phyloP scores from a whole-genome alignment of 2,329 filamentous ascomycete genomes.

The Trichoderma arundinaceum region DNA sequence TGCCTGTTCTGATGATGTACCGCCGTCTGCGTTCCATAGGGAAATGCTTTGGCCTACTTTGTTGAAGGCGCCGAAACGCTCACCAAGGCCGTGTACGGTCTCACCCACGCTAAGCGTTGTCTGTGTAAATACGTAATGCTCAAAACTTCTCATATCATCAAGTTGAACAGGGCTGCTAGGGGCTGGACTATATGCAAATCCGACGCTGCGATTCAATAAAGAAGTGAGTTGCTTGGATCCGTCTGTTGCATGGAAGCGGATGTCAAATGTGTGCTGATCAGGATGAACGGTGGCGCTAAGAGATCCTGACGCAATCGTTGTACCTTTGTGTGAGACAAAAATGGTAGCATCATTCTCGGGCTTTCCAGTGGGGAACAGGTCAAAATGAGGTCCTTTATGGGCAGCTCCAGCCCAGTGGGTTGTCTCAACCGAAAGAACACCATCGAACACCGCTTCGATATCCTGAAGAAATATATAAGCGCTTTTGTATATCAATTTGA shows the following conservation, averaged over 20 bases:
- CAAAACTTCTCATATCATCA: slow-evolving; percentile 50
- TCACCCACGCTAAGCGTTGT: slow-evolving; percentile 64
- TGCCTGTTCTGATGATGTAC: slow-evolving; percentile 71
- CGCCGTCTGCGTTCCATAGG: slow-evolving; percentile 68
- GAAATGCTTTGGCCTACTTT: slow-evolving; percentile 74
- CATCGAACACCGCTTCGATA: slow-evolving; percentile 47
- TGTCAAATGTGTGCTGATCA: slow-evolving; percentile 47
- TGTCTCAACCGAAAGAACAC: slow-evolving; percentile 49
- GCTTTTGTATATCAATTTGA: background rate
- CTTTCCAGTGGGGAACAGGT: slow-evolving; percentile 47
- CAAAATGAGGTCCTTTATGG: slow-evolving; percentile 47
- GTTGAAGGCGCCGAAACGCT: slow-evolving; percentile 77
- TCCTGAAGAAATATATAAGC: slow-evolving; percentile 28
- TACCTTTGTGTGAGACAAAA: slow-evolving; percentile 43
- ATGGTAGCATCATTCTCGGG: slow-evolving; percentile 41
- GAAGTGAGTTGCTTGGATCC: slow-evolving; percentile 47
- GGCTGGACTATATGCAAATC: slow-evolving; percentile 46
- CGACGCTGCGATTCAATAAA: slow-evolving; percentile 48
- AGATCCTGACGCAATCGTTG: slow-evolving; percentile 46
- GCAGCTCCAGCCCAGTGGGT: slow-evolving; percentile 49
- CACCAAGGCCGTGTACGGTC: slow-evolving; percentile 74
- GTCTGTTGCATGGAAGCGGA: slow-evolving; percentile 48
- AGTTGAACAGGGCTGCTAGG: slow-evolving; percentile 45
- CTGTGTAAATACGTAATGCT: slow-evolving; percentile 63
- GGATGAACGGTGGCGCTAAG: slow-evolving; percentile 46